These are phyloP conservation scores for Colletotrichum lini DNA, from an alignment of 2,329 filamentous ascomycete genomes.

Conservation along the genomic window DNA sequence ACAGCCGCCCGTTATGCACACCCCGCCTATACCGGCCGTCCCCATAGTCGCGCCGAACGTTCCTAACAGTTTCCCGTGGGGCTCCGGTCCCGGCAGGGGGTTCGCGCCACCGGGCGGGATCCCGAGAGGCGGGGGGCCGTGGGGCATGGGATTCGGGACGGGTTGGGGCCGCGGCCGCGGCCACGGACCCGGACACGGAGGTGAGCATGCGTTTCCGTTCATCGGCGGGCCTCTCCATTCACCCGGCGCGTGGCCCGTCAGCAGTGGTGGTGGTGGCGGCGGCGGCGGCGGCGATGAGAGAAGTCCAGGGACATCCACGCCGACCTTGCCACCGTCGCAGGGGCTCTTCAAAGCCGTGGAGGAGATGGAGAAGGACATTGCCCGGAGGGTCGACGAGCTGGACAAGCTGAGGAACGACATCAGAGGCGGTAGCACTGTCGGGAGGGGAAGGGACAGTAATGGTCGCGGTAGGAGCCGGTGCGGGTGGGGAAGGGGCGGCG, in stretches of 20 bases:
- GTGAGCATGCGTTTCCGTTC: conserved; percentile 1
- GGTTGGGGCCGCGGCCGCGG: conserved; percentile 20
- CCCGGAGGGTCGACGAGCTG: conserved; percentile 39
- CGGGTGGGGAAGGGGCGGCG: conserved; percentile 31
- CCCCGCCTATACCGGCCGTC: conserved; percentile 19
- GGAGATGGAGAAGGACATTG: conserved; percentile 21
- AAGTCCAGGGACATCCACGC: neutral
- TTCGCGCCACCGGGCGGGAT: conserved; percentile 5
- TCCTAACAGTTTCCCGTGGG: conserved; percentile 21
- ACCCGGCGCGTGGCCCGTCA: conserved; percentile 19
- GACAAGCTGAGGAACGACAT: conserved; percentile 26
- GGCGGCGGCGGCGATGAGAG: neutral
- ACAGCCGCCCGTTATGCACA: conserved; percentile 15
- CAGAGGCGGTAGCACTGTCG: neutral
- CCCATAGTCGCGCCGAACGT: conserved; percentile 4
- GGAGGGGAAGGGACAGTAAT: conserved; percentile 39
- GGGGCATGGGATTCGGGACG: conserved; percentile 28
- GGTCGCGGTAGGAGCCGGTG: conserved; percentile 31
- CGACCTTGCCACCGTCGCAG: conserved; percentile 25
- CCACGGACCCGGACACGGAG: neutral
- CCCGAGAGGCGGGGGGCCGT: conserved; percentile 9
- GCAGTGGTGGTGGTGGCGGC: neutral
- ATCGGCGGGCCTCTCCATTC: neutral
- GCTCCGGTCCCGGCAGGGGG: neutral
- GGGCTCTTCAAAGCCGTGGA: conserved; percentile 25